Percentiles rank a stretch among this genome's conserved stretches.
Evolutionary conservation across 805 yeast species (phyloP).

Genomic region (Lipomyces orientalis): DNA sequence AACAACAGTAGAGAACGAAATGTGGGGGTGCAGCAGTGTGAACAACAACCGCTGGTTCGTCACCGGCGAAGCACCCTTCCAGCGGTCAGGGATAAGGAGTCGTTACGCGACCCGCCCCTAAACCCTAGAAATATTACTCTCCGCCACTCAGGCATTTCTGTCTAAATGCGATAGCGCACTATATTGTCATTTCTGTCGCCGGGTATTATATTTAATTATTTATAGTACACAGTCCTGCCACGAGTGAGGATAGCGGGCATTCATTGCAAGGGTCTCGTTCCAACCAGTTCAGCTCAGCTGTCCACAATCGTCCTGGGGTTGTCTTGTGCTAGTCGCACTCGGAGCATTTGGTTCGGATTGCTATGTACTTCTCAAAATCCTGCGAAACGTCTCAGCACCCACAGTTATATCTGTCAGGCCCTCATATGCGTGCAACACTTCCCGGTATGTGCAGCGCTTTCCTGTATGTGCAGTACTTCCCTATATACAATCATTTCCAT

Average conservation of each 20-base stretch:
- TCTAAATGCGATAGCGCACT: not conserved
- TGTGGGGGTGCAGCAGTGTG: not conserved
- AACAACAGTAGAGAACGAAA: not conserved
- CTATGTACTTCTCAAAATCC: not conserved
- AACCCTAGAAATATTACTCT: too few species aligned
- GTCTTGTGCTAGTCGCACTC: not conserved
- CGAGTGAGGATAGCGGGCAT: not conserved
- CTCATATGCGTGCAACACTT: not conserved
- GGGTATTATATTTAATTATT: too few species aligned
- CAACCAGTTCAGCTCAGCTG: not conserved
- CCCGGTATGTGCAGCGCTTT: not conserved
- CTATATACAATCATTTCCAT: not conserved
- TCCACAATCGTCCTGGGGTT: too few species aligned
- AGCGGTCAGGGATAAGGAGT: not conserved
- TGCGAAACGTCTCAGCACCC: not conserved
- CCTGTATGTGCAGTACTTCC: not conserved
- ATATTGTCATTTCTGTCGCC: not conserved
- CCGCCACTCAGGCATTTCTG: too few species aligned
- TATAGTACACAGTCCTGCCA: not conserved
- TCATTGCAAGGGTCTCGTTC: not conserved
- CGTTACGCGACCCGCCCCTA: too few species aligned
- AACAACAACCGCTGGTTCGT: not conserved
- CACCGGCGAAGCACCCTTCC: too few species aligned
- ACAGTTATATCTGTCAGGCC: not conserved
- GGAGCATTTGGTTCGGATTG: not conserved